Base-by-base conservation (phyloP, 352 stramenopile genomes). In the Globisporangium polare region DNA sequence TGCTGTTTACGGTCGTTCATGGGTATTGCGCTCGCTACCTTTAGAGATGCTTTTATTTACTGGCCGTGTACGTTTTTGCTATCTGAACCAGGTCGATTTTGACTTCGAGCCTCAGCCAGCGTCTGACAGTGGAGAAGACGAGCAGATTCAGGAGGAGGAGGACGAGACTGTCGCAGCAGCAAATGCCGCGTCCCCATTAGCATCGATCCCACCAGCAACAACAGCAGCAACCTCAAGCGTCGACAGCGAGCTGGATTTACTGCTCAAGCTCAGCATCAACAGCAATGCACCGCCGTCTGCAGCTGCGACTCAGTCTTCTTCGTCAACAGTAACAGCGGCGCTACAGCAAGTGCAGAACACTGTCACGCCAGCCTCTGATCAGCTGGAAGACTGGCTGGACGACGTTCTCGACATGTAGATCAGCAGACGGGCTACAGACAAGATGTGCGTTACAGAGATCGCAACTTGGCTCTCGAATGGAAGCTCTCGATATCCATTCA, bases 331-430 rank as follows among this genome's bases (percentile, higher is more conserved):
- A 24, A 18, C 58, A 54, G 12, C 42, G 18, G 20, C 60, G 52
- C 61, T 60, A 37, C 26, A 53, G 20, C 51, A 51, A 43, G 33
- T 37, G 9, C 35, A 47, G 12, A 31, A 8, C 1, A 22, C 35
- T 3, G 37, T 13, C 2, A 29, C 62, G 20, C 46, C 63, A 54
- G 62, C 62, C 2, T 53, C 64, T 42, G 61, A 85, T 5, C 68
- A 89, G 33, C 68, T 89, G 8, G 82, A 91, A 65, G 78, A 88
- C 3, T 91, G 82, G 82, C 68, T 91, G 18, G 82, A 91, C 51
- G 78, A 88, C 41, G 69, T 91, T 5, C 58, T 91, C 31, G 79
- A 84, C 50, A 68, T 78, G 64, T 81, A 66, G 46, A 39, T 6
- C 18, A 41, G 12, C 8, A 26, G 35, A 33, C 29, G 29, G 29